These are phyloP conservation scores for Letharia columbiana DNA, from an alignment of 495 filamentous ascomycete genomes.

Conservation along the genomic window DNA sequence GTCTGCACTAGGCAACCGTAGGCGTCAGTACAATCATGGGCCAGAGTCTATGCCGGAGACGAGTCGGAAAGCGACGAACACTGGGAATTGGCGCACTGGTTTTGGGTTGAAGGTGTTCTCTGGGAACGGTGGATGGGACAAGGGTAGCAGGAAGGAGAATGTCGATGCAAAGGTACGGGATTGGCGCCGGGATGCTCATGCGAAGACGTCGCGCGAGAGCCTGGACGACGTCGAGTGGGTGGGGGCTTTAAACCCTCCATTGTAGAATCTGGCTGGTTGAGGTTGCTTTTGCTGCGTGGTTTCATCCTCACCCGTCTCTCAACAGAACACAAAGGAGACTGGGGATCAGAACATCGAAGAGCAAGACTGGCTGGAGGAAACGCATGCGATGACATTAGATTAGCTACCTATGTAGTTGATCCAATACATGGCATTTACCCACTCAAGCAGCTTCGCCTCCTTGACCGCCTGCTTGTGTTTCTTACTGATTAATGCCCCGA, in stretches of 20 bases:
- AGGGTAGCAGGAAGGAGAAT: conserved; percentile 41
- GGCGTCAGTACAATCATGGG: conserved; percentile 54
- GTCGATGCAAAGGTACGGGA: conserved; percentile 36
- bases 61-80: conserved; percentile 31
- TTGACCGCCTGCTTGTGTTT: not conserved
- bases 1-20: conserved; percentile 71
- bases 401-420: conserved; percentile 21
- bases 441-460: conserved; percentile 4
- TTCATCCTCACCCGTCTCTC: not conserved
- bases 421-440: conserved; percentile 25
- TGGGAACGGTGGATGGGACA: conserved; percentile 47
- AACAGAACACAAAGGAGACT: not conserved
- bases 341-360: not conserved
- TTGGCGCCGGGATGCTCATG: conserved; percentile 53
- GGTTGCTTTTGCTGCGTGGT: conserved; percentile 3
- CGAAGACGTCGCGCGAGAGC: conserved; percentile 29
- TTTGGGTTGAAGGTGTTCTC: conserved; percentile 41
- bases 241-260: conserved; percentile 62
- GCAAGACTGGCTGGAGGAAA: conserved; percentile 12
- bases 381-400: conserved; percentile 18
- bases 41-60: conserved; percentile 30
- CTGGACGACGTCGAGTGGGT: conserved; percentile 77
- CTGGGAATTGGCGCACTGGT: conserved; percentile 38
- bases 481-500: not conserved
- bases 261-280: conserved; percentile 29